These are phyloP conservation scores for Paraglomus occultum DNA, from an alignment of 192 early-diverging fungal species.

Conservation along the genomic window DNA sequence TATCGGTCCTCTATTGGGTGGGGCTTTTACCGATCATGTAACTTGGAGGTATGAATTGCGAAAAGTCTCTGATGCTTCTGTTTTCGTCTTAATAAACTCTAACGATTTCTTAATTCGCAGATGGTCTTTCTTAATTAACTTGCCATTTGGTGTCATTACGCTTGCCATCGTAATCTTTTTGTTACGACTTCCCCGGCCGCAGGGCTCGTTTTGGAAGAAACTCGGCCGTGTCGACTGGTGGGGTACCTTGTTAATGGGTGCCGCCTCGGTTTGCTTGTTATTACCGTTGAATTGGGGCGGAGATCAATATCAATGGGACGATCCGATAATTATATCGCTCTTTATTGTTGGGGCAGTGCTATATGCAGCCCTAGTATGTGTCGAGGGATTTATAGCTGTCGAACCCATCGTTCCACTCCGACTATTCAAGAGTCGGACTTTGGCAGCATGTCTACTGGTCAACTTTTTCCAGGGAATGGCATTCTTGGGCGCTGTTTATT, in stretches of 20 bases:
- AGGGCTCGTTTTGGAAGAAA: conserved; percentile 57
- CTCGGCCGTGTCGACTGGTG: conserved; percentile 65
- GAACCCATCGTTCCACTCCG: conserved; percentile 76
- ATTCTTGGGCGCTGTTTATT: conserved; percentile 67
- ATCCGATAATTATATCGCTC: conserved; percentile 55
- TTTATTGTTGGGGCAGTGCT: conserved; percentile 49
- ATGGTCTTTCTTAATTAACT: conserved; percentile 83
- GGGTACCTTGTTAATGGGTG: conserved; percentile 50
- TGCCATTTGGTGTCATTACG: conserved; percentile 75
- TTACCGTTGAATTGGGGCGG: conserved; percentile 77
- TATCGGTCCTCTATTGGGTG: conserved; percentile 83
- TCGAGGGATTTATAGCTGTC: conserved; percentile 59
- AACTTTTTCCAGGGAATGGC: conserved; percentile 65
- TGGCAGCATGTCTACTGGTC: conserved; percentile 55
- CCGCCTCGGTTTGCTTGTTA: conserved; percentile 59
- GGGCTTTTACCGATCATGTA: conserved; percentile 69
- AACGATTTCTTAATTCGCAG: background rate
- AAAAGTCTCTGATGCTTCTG: conserved; percentile 19
- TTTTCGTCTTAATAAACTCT: background rate
- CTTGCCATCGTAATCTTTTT: conserved; percentile 53
- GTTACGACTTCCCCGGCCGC: conserved; percentile 57
- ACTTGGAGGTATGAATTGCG: conserved; percentile 57
- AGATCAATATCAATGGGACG: conserved; percentile 64
- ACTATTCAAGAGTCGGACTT: conserved; percentile 59
- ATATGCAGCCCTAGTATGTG: conserved; percentile 53